phyloP scores from a whole-genome alignment of 768 basidiomycete genomes.

The Coprinellus micaceus region DNA sequence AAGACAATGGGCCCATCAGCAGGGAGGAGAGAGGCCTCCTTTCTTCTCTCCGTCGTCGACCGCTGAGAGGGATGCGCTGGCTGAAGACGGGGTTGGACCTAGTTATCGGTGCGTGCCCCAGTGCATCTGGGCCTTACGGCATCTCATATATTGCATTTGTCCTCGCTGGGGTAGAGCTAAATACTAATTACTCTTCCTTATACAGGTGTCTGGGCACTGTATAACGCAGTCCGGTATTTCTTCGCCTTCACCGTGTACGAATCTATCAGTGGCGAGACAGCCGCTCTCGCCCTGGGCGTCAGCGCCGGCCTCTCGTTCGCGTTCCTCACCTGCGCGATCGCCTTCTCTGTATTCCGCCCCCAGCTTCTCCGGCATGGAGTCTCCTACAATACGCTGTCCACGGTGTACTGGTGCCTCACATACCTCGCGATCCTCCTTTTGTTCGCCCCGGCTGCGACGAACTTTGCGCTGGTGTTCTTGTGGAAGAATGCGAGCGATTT shows the following conservation, averaged over 20 bases:
- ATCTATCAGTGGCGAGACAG: slow-evolving; percentile 36
- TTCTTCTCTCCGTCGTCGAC: slow-evolving; percentile 7
- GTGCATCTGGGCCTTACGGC: not conserved
- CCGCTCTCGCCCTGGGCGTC: slow-evolving; percentile 48
- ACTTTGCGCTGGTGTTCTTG: slow-evolving; percentile 49
- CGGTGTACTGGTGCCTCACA: slow-evolving; percentile 29
- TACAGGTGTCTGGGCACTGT: slow-evolving; percentile 56
- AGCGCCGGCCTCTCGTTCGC: slow-evolving; percentile 40
- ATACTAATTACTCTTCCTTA: not conserved
- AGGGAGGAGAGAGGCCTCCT: slow-evolving; percentile 10
- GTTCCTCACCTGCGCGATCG: slow-evolving; percentile 32
- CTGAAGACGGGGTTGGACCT: slow-evolving; percentile 29
- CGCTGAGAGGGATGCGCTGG: slow-evolving; percentile 27
- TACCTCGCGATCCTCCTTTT: slow-evolving; percentile 45
- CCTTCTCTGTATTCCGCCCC: slow-evolving; percentile 39
- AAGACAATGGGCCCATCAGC: slow-evolving; percentile 29
- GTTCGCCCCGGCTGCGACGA: slow-evolving; percentile 50
- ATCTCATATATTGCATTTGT: not conserved
- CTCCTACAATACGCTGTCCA: slow-evolving; percentile 23
- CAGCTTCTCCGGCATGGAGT: slow-evolving; percentile 30
- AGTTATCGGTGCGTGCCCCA: slow-evolving; percentile 34
- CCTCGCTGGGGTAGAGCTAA: not conserved
- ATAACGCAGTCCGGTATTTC: slow-evolving; percentile 63
- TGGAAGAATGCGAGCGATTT: slow-evolving; percentile 44
- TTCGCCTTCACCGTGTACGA: slow-evolving; percentile 49